Evolutionary conservation across 148 eudicot genomes (phyloP), one percentile per base, ranked within the genome.

Genomic region (Rhododendron williamsianum): DNA sequence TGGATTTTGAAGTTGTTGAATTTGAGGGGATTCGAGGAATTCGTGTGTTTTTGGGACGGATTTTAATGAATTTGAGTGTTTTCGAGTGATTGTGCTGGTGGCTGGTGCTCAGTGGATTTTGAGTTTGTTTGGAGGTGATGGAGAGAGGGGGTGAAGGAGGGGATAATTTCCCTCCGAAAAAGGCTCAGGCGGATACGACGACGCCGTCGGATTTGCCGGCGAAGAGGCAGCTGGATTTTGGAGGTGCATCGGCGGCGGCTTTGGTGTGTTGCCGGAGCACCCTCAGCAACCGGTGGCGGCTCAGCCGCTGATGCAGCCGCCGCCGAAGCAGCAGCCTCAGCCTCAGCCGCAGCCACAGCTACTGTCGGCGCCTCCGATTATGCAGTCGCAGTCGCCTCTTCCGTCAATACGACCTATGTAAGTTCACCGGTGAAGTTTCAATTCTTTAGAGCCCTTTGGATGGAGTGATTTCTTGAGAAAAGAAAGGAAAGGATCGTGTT

Each of bases 161-260:
- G 56, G 92, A 90, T 67, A 67, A 27, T 85, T 82, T 90, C 81
- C 89, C 88, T 90, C 91, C 89, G 9, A 86, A 80, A 48, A 87
- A 87, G 87, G 83, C 84, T 60, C 91, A 87, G 78, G 56, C 88
- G 69, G 89, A 82, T 80, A 63, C 89, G 76, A 56, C 86, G 81
- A 56, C 85, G 81, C 54, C 81, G 82, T 79, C 78, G 83, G 93
- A 91, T 86, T 80, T 87, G 9, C 93, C 94, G 81, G 92, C 90
- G 60, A 93, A 91, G 94, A 87, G 98, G 87, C 98, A 94, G 91
- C 93, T 93, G 74, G 98, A 94, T 90, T 94, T 84, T 36, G 78
- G 87, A 2, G 88, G 87, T 15, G 81, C 84, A 36, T 77, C 87
- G 71, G 72, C 87, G 82, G 74, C 78, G 71, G 45, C 45, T 41